Percentiles rank a stretch among this genome's conserved stretches.
phyloP scores from a whole-genome alignment of 768 basidiomycete species.

The Phylloporus arenicola region DNA sequence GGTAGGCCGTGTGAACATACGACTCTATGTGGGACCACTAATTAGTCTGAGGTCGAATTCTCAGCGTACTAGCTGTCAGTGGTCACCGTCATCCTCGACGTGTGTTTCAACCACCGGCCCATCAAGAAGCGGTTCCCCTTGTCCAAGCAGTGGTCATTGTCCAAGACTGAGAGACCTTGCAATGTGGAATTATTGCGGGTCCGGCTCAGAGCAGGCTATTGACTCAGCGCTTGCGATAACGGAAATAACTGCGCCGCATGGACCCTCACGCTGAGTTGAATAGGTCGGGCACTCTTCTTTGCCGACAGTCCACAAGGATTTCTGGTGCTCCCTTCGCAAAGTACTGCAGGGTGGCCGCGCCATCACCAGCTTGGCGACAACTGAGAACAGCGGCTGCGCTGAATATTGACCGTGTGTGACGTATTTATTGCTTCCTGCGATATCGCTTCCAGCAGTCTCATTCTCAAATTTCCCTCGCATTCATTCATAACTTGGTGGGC shows the following conservation, averaged over 20 bases:
- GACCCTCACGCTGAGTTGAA: neutral
- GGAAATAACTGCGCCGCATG: conserved; percentile 23
- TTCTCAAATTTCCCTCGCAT: neutral
- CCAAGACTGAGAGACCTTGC: neutral
- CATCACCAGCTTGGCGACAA: neutral
- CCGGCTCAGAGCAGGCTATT: neutral
- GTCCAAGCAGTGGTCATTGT: neutral
- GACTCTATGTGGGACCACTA: conserved; percentile 1
- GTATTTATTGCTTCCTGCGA: neutral
- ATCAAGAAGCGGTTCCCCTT: neutral
- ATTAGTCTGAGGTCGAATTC: neutral
- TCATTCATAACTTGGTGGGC: neutral
- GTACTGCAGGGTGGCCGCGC: neutral
- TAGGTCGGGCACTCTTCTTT: neutral
- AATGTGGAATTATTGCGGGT: neutral
- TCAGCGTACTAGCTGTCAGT: neutral
- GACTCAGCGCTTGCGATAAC: conserved; percentile 14
- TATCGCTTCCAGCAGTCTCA: neutral
- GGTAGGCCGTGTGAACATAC: conserved; percentile 19
- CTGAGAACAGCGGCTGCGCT: neutral
- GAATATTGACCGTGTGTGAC: neutral
- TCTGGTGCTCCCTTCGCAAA: neutral
- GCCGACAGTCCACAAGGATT: neutral
- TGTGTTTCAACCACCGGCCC: neutral
- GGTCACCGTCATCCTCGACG: no score